Evolutionary conservation across 805 yeast species (phyloP), one percentile per base, ranked within the genome.

Genomic region (Metschnikowia bowlesiae): DNA sequence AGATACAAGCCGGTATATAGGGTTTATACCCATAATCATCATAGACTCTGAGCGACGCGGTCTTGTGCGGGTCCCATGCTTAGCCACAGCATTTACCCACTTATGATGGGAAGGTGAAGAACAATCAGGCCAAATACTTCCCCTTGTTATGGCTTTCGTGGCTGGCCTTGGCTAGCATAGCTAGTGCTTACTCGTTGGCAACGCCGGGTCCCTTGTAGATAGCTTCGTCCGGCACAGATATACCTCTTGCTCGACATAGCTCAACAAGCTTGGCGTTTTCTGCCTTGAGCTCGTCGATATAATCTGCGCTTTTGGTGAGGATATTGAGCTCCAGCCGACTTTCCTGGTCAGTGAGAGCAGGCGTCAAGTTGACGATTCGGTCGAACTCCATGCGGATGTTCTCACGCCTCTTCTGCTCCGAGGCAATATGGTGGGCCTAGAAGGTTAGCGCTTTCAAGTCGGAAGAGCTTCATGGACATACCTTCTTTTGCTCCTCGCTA

Each of bases 351-450:
- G 79, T 73, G 39, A 91, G 70, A 8, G 79, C 82, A 0, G 97
- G 97, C 0, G 94, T 89, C 8, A 88, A 65, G 1, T 77, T 73
- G 0, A 90, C 91, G 22, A 91, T 73, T 49, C 78, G 79, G 59
- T 87, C 95, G 61, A 89, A 91, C 8, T 89, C 91, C 8, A 83
- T 79, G 41, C 97, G 73, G 22, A 92, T 89, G 39, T 91, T 89
- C 56, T 84, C 89, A 53, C 98, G 74, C 59, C 98, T 75, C 61
- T 86, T 87, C 64, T 89, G 91, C 63, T 91, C 98, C 0, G 91
- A 84, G 5, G 87, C 87, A 7, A 88, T 86, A 61, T 87, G 96
- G 57, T 85, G 87, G 5, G 84, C 84, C 82, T 84, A 42, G 8
- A 7, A 9, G 6, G 54, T 58, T 53, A 58, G 60, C 43, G 26